Evolutionary conservation across 2,329 filamentous ascomycete genomes (phyloP), one percentile per base, ranked within the genome.

Genomic region (Cladophialophora bantiana): DNA sequence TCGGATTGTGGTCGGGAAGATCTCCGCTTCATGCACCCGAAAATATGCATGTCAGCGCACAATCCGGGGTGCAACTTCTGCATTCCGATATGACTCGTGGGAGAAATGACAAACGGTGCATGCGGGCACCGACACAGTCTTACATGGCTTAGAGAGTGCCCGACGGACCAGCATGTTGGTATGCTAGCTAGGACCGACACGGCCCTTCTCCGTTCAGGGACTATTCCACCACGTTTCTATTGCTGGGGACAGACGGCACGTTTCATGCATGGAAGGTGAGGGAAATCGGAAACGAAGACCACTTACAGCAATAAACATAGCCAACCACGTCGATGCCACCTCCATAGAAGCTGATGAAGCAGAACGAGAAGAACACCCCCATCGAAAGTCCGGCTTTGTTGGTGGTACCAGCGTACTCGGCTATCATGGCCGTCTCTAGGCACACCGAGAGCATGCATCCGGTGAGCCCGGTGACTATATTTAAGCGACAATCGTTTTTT

Each of bases 361-460:
- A 64, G 61, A 68, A 71, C 2, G 94, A 94, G 83, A 95, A 94
- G 69, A 91, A 88, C 15, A 73, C 66, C 18, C 67, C 64, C 62
- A 66, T 66, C 34, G 62, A 63, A n/a, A 71, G 65, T 15, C 69
- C 69, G n/a, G 68, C 68, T 20, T 66, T 56, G 56, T 70, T 71
- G 7, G 62, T 64, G 20, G 79, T 81, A 2, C 78, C 78, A 0
- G 77, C 74, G 40, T 68, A 73, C 32, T 62, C 38, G 18, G 71
- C 70, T 35, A 71, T 69, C 67, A 72, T 72, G 18, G 71, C 68
- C 12, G 68, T 69, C 35, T 71, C 68, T 26, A 70, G 32, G 55
- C 59, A 65, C 32, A 70, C 63, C 9, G 69, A 67, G 18, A 71
- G 58, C 63, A 69, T 70, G 59, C 68, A 68, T 7, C 69, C 68